Base-by-base conservation (phyloP, 257 asterid genomes). In the Nemophila menziesii region DNA sequence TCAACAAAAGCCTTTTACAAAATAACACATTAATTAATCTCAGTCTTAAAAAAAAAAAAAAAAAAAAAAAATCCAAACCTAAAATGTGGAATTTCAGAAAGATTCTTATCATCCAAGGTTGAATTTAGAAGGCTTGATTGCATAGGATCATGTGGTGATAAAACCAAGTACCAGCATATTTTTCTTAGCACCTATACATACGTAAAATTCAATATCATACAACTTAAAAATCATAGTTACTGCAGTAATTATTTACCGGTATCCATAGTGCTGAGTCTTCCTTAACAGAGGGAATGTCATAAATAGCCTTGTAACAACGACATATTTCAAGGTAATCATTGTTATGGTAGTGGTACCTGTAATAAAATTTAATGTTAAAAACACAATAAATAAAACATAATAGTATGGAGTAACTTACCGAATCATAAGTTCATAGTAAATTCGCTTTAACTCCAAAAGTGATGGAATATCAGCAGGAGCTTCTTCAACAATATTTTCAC, bases 251-350 rank as follows among this genome's bases (percentile, higher is more conserved):
- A 18, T 40, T 58, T 72, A 89, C 97, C 54, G 92, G 97, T 57
- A 66, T 75, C 95, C 95, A 89, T 62, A 73, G 81, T n/a, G 59
- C 54, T 16, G 78, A 73, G 68, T 85, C 94, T 66, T 77, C 94
- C 62, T 81, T 85, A 70, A 90, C 82, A 6, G 78, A 70, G 23
- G 94, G 94, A 60, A 85, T 90, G 56, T 90, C 96, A 58, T 80
- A 90, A 46, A 85, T 90, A 26, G 99, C 68, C 74, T 90, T 90
- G 73, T 81, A 90, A 63, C 86, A 77, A 22, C 99, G 99, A 56
- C 96, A 81, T 57, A 85, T 90, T 69, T 85, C 99, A 52, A 90
- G 96, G 63, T 90, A 90, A 66, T 90, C 94, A 36, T 79, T 79
- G 78, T 66, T 73, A 58, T 90, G 90, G 7, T 68, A 62, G 61